These are phyloP conservation scores for Zymoseptoria tritici DNA, from an alignment of 2,329 filamentous ascomycete genomes.

Conservation along the genomic window DNA sequence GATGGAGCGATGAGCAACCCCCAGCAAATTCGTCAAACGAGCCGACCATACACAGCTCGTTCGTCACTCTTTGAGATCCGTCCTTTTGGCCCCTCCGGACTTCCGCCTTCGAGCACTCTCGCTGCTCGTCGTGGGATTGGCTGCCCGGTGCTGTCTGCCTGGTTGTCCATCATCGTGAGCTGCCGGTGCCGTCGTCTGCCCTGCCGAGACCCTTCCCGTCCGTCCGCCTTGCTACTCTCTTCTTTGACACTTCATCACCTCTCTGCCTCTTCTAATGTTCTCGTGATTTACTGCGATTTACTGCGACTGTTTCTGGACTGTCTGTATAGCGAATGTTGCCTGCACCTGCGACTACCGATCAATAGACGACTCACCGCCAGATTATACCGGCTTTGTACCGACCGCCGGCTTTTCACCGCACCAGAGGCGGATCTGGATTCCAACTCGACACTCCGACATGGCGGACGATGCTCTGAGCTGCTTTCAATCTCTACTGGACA, in stretches of 20 bases:
- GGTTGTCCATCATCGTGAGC: not conserved
- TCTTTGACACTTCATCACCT: not conserved
- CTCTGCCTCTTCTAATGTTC: not conserved
- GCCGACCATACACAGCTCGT: not conserved
- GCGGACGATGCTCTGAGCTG: constrained; percentile 25
- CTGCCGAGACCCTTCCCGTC: not conserved
- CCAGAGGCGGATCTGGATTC: not conserved
- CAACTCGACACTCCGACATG: constrained; percentile 15
- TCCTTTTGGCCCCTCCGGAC: too few species aligned
- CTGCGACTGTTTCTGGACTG: not conserved
- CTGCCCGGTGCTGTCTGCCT: not conserved
- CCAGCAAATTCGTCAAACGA: not conserved
- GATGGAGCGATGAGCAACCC: too few species aligned
- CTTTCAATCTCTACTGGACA: constrained; percentile 24
- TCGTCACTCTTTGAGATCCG: not conserved
- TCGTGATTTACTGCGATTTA: too few species aligned
- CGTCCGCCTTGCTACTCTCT: not conserved
- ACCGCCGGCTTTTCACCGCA: not conserved
- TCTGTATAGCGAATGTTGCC: not conserved
- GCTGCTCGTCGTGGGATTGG: not conserved
- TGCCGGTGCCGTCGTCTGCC: not conserved
- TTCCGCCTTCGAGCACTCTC: too few species aligned
- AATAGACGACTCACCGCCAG: not conserved
- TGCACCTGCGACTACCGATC: not conserved
- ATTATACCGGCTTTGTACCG: not conserved